Percentiles rank a stretch among this genome's conserved stretches.
phyloP scores from a whole-genome alignment of 2,329 filamentous ascomycete genomes.

The Penicillium sp. region DNA sequence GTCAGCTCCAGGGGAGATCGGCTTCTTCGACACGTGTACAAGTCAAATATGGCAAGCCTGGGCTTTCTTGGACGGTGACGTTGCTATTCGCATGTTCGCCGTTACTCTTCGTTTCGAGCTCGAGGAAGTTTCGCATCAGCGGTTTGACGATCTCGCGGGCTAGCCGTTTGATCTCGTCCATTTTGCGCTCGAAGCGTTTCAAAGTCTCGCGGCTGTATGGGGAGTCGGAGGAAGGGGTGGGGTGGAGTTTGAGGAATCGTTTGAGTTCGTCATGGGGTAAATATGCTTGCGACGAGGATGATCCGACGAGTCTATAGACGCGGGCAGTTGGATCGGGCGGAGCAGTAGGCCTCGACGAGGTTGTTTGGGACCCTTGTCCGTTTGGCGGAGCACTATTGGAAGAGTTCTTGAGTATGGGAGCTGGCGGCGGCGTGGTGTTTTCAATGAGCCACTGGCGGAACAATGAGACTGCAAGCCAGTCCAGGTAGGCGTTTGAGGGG shows the following conservation, averaged over 20 bases:
- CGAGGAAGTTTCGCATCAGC: slow-evolving; percentile 79
- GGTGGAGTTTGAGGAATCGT: slow-evolving; percentile 78
- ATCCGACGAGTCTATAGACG: slow-evolving; percentile 74
- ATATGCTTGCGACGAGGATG: slow-evolving; percentile 61
- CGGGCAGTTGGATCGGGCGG: slow-evolving; percentile 54
- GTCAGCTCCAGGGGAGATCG: slow-evolving; percentile 62
- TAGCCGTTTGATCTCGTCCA: slow-evolving; percentile 84
- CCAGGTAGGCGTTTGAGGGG: slow-evolving; percentile 75
- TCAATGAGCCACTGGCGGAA: slow-evolving; percentile 94
- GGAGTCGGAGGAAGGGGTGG: slow-evolving; percentile 53
- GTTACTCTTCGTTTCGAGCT: slow-evolving; percentile 65
- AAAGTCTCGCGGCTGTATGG: slow-evolving; percentile 85
- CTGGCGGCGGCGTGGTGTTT: slow-evolving; percentile 72
- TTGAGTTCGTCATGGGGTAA: slow-evolving; percentile 86
- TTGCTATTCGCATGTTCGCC: slow-evolving; percentile 18
- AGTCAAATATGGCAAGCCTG: slow-evolving; percentile 60
- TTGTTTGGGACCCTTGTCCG: slow-evolving; percentile 18
- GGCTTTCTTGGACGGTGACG: slow-evolving; percentile 28
- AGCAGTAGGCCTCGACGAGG: slow-evolving; percentile 22
- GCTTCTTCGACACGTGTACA: slow-evolving; percentile 62
- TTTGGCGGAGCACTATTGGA: slow-evolving; percentile 9
- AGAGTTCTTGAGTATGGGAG: slow-evolving; percentile 46
- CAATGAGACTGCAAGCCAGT: slow-evolving; percentile 83
- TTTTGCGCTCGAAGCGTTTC: slow-evolving; percentile 76
- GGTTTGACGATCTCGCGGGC: slow-evolving; percentile 81